Evolutionary conservation across 306 rosid genomes (phyloP).

Genomic region (Sindora glabra): DNA sequence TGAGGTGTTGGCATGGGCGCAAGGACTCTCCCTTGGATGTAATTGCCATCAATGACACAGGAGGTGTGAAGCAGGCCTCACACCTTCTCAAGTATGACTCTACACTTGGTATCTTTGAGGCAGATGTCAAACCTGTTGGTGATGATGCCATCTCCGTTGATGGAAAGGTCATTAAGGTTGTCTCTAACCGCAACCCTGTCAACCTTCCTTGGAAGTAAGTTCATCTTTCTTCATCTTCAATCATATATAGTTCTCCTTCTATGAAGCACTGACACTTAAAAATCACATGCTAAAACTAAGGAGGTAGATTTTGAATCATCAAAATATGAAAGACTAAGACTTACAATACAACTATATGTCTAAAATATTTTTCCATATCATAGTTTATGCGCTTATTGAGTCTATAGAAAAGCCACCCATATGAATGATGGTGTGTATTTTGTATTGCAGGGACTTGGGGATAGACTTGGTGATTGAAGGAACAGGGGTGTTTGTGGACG

Average conservation of each 20-base stretch:
- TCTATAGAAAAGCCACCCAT: too few species aligned
- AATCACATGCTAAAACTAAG: too few species aligned
- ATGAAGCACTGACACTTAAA: too few species aligned
- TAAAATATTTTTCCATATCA: too few species aligned
- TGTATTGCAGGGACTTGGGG: conserved; percentile 71
- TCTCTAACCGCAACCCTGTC: conserved; percentile 72
- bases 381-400: too few species aligned
- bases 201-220: conserved; percentile 91
- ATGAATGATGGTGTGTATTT: too few species aligned
- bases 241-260: too few species aligned
- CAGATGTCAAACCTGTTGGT: conserved; percentile 84
- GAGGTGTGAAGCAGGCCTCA: conserved; percentile 96
- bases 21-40: conserved; percentile 89
- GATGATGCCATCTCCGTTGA: conserved; percentile 66
- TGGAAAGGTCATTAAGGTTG: conserved; percentile 85
- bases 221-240: too few species aligned
- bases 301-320: too few species aligned
- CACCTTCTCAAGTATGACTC: conserved; percentile 98
- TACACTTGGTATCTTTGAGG: conserved; percentile 88
- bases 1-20: conserved; percentile 98
- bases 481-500: conserved; percentile 95
- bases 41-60: conserved; percentile 89
- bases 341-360: too few species aligned
- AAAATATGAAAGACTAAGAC: too few species aligned
- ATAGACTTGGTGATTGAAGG: conserved; percentile 96